Evolutionary conservation across 371 early-diverging fungal species (phyloP).

Genomic region (Mortierella sp.): DNA sequence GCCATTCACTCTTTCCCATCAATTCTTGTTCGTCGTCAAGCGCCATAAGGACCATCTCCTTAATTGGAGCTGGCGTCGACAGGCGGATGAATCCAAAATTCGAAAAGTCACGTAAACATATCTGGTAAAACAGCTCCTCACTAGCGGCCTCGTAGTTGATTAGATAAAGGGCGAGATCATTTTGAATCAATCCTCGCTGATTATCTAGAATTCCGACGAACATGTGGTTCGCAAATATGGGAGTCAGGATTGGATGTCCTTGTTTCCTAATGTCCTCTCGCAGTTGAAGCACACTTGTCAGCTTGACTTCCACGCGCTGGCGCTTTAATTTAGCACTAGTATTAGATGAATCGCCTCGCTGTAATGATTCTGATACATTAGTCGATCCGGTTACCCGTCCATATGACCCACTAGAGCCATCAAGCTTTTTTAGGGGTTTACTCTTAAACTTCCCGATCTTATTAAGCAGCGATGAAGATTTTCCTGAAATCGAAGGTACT

Average conservation of each 20-base stretch:
- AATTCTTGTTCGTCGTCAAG: conserved; percentile 67
- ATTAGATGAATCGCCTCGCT: conserved; percentile 3
- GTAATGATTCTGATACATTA: conserved; percentile 6
- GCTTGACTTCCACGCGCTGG: conserved; percentile 72
- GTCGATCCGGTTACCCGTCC: conserved; percentile 20
- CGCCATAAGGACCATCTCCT: conserved; percentile 75
- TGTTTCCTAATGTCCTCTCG: conserved; percentile 76
- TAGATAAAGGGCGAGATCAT: conserved; percentile 85
- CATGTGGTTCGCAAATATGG: conserved; percentile 80
- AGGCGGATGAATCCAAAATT: conserved; percentile 86
- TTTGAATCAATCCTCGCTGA: conserved; percentile 81
- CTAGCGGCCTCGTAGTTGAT: conserved; percentile 82
- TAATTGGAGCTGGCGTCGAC: conserved; percentile 71
- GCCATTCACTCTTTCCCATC: conserved; percentile 57
- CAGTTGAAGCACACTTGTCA: conserved; percentile 83
- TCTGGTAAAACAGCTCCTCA: conserved; percentile 90
- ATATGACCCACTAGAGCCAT: background rate
- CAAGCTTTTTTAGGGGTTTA: conserved; percentile 7
- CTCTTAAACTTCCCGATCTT: conserved; percentile 43
- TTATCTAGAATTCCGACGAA: conserved; percentile 95
- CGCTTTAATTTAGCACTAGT: conserved; percentile 18
- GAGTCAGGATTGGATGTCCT: conserved; percentile 76
- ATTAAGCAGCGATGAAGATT: conserved; percentile 24
- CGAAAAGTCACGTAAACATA: conserved; percentile 81
- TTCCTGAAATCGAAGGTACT: background rate